A percentile compares a stretch with the other conserved stretches of the same genome.
phyloP scores from a whole-genome alignment of 2,329 filamentous ascomycete genomes.

The Sporothrix protearum region DNA sequence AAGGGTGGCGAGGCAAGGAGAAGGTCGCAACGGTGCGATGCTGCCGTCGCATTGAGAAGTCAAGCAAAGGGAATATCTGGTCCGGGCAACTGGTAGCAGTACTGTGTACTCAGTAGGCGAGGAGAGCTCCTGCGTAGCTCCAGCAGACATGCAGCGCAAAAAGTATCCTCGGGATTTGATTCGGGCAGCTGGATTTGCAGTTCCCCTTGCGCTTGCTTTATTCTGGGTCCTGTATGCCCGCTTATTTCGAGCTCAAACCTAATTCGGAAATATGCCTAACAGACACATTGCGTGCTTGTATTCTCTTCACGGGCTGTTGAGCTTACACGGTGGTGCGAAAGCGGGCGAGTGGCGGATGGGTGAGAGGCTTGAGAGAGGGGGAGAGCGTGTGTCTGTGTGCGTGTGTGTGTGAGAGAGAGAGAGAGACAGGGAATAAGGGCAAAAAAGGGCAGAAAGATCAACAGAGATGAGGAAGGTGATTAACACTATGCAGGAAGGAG shows the following conservation, averaged over 20 bases:
- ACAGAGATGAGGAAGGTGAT: background rate
- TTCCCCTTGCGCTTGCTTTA: background rate
- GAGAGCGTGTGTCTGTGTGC: too few species aligned
- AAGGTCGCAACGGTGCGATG: background rate
- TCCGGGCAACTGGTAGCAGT: background rate
- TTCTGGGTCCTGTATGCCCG: background rate
- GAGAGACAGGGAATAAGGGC: too few species aligned
- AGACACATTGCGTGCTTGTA: background rate
- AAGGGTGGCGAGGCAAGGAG: background rate
- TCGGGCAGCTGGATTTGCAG: background rate
- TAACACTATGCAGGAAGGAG: conserved; percentile 4
- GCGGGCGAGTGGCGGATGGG: background rate
- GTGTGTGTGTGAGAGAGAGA: background rate
- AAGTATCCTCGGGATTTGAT: background rate
- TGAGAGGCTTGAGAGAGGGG: background rate
- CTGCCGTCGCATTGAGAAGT: background rate
- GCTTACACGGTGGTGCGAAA: background rate
- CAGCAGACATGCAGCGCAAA: background rate
- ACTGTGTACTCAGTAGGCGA: too few species aligned
- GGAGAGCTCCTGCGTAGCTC: background rate
- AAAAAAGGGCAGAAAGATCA: background rate
- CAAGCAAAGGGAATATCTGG: background rate
- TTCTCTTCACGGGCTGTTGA: background rate
- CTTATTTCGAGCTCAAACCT: background rate
- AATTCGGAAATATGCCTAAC: background rate